Base-by-base conservation (phyloP, 2,329 filamentous ascomycete genomes). In the Fusarium zealandicum region DNA sequence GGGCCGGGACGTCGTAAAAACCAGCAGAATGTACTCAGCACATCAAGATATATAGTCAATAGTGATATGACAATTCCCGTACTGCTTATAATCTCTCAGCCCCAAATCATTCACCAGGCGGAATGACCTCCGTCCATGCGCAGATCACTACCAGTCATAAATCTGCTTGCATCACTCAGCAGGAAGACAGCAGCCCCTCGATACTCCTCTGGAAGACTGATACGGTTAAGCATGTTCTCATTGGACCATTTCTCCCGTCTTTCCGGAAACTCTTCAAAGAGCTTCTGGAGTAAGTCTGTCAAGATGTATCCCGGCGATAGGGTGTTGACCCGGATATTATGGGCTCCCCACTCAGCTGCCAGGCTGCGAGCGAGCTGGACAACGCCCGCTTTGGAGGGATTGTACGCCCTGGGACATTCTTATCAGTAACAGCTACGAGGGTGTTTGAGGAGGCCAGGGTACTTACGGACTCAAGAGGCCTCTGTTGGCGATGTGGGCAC, bases 301-400 rank as follows among this genome's bases (percentile, higher is more conserved):
- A 89, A 82, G 68, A 92, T 91, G 70, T 92, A 92, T 8, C 90
- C 90, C 0, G 90, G 90, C 16, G 87, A 91, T 59, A 95, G 83
- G 12, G 88, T 92, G 76, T 95, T 93, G 57, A 93, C 88, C 3
- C 90, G 84, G 67, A 95, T 93, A 31, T 84, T 85, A 70, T 89
- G 75, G 63, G 78, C 72, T 39, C 88, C 89, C 89, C 89, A 92
- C 72, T 93, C 90, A 9, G 82, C 75, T 2, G 89, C 89, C 8
- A 92, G 78, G 70, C 88, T 90, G 52, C 88, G 84, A 1, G 75
- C 85, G 1, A 92, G 81, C 73, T 92, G 89, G 47, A 90, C 74
- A 5, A 92, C 88, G 4, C 83, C 90, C 4, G 88, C 87, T 72
- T 92, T 92, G 44, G 85, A 89, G 18, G 89, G 82, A 67, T 92